These are phyloP conservation scores for Phalaenopsis equestris DNA, from an alignment of 106 monocot genomes.

Conservation along the genomic window DNA sequence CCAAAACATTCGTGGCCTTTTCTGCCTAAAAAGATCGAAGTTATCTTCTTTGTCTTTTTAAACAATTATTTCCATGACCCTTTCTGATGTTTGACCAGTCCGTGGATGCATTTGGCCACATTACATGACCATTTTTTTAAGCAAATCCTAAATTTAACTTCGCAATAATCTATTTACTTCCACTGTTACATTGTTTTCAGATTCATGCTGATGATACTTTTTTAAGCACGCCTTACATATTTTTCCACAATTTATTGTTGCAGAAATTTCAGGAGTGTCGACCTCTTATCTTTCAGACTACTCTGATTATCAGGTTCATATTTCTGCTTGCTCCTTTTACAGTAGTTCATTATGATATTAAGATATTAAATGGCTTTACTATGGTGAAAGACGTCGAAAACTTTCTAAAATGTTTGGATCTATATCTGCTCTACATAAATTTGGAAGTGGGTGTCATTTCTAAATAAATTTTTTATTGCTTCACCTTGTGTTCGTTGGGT, in stretches of 20 bases:
- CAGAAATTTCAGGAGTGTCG: neutral
- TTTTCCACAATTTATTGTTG: neutral
- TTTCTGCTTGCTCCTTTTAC: neutral
- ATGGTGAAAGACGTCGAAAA: neutral
- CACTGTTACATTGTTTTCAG: neutral
- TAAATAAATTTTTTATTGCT: no score
- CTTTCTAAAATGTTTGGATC: neutral
- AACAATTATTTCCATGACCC: neutral
- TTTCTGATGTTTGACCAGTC: neutral
- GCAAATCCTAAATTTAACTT: neutral
- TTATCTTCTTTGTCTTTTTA: neutral
- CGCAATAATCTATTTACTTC: neutral
- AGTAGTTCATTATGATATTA: neutral
- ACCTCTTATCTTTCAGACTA: neutral
- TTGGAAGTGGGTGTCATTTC: no score
- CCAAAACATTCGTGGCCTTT: neutral
- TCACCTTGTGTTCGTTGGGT: no score
- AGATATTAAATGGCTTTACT: neutral
- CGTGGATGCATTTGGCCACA: neutral
- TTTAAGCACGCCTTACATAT: neutral
- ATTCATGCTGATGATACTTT: neutral
- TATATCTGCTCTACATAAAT: no score
- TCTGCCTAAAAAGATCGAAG: neutral
- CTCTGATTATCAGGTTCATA: slow-evolving; percentile 1
- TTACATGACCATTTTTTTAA: neutral